These are phyloP conservation scores for Niveomyces coronatus DNA, from an alignment of 2,329 filamentous ascomycete genomes.

Conservation along the genomic window DNA sequence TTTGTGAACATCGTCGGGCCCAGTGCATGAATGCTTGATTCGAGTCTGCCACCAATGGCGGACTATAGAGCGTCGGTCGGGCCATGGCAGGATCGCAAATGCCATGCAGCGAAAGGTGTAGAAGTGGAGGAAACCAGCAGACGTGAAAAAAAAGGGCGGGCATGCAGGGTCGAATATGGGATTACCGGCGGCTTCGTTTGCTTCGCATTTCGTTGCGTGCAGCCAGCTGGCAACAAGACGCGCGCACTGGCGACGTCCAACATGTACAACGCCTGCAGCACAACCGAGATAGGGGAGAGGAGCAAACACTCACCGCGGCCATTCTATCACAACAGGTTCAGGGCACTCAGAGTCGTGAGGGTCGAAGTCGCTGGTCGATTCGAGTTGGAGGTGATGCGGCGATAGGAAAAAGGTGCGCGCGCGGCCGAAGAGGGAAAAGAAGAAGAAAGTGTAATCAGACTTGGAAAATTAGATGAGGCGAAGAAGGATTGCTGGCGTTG, in stretches of 20 bases:
- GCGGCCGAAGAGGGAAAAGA: constrained; percentile 9
- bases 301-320: constrained; percentile 30
- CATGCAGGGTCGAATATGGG: neutral
- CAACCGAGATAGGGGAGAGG: constrained; percentile 11
- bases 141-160: neutral
- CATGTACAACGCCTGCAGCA: constrained; percentile 7
- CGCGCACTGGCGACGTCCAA: constrained; percentile 2
- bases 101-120: neutral
- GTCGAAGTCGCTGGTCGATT: no score
- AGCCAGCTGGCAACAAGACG: constrained; percentile 9
- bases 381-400: constrained; percentile 7
- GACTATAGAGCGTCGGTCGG: neutral
- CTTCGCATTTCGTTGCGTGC: constrained; percentile 7
- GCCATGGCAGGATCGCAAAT: constrained; percentile 4
- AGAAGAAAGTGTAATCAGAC: no score
- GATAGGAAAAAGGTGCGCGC: constrained; percentile 9
- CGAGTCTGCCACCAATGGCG: neutral
- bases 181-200: constrained; percentile 8
- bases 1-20: constrained; percentile 2
- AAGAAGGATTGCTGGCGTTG: constrained; percentile 6
- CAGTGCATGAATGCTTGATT: constrained; percentile 1
- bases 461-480: constrained; percentile 9
- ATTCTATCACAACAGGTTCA: constrained; percentile 27
- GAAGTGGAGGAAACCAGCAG: neutral
- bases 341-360: constrained; percentile 11